Conservation (phyloP, 1,139 yeast genomes). For the Sugiyamaella pinicola region DNA sequence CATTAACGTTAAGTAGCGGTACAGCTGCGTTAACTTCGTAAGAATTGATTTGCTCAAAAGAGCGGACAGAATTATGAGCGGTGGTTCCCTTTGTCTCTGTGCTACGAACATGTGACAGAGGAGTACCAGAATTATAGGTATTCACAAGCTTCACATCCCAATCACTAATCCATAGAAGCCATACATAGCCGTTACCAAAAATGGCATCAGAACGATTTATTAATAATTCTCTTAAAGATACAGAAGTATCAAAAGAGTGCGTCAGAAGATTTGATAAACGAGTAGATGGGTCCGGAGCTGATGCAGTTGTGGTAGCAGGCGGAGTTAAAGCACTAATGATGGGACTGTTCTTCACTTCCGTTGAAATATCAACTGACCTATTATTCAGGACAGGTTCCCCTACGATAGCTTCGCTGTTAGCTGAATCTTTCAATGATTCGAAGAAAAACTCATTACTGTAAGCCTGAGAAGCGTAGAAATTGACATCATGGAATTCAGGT, state of each 20-base stretch:
- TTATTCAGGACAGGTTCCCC: conserved; percentile 23
- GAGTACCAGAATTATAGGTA: conserved; percentile 87
- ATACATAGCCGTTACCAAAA: conserved; percentile 84
- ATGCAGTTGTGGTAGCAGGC: conserved; percentile 10
- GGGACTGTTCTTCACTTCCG: conserved; percentile 31
- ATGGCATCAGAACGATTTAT: conserved; percentile 62
- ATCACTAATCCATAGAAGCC: conserved; percentile 63
- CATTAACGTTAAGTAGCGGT: conserved; percentile 76
- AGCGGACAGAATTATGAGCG: conserved; percentile 22
- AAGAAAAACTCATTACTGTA: conserved; percentile 91
- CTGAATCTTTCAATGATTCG: conserved; percentile 54
- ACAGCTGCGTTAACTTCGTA: conserved; percentile 49
- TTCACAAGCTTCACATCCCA: conserved; percentile 61
- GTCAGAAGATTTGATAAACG: conserved; percentile 36
- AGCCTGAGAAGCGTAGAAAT: conserved; percentile 85
- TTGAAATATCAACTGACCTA: conserved; percentile 31
- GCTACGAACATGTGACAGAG: conserved; percentile 51
- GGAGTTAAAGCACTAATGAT: conserved; percentile 16
- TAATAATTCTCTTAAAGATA: conserved; percentile 57
- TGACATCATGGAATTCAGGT: conserved; percentile 60
- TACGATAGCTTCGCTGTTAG: conserved; percentile 33
- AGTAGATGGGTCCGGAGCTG: conserved; percentile 15
- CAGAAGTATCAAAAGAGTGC: conserved; percentile 46
- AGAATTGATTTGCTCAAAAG: conserved; percentile 21
- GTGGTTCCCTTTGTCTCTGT: conserved; percentile 14